Base-by-base conservation (phyloP, 306 rosid species). In the Neltuma alba region DNA sequence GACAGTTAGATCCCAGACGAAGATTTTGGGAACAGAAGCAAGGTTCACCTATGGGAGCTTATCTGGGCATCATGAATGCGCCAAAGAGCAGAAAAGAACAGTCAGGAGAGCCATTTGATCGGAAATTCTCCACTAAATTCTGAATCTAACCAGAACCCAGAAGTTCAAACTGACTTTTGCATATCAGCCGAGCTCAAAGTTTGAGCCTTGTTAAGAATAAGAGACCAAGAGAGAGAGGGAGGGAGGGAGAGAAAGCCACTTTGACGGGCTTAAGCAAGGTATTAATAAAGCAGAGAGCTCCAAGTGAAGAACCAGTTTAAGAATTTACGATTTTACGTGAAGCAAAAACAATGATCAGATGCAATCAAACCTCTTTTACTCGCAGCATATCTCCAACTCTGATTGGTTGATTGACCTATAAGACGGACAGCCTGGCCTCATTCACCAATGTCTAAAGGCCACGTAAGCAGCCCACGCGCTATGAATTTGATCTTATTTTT, bases 211-310 rank as follows among this genome's bases (percentile, higher is more conserved):
- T 16, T 38, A 23, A 69, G 62, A 77, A 34, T 7, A 66, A 67
- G 27, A 48, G 60, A 80, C 69, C 69, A 27, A 83, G 79, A 45
- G 40, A 75, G 61, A 1, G 33, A 11, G 55, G 10, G 55, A 48
- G 55, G 55, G 9, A 48, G 55, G 9, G 7, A 50, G 66, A 68
- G 73, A 80, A 70, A 80, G n/a, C 27, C 76, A 50, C 57, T 57
- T 73, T 81, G 77, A 66, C 16, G 38, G 55, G 76, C 58, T 52
- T 47, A 75, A 80, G 83, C 54, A 76, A 84, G 81, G 86, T 85
- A 87, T 84, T 79, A 83, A 85, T 78, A 84, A 75, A 45, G 57
- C 11, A 15, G 40, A 20, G 11, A 18, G 31, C 57, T 20, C 66
- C 74, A 36, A 41, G 65, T 72, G 52, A 28, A 58, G 76, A 33